Percentiles rank a stretch among this genome's conserved stretches.
phyloP scores from a whole-genome alignment of 768 basidiomycete species.

The Termitomyces sp. region DNA sequence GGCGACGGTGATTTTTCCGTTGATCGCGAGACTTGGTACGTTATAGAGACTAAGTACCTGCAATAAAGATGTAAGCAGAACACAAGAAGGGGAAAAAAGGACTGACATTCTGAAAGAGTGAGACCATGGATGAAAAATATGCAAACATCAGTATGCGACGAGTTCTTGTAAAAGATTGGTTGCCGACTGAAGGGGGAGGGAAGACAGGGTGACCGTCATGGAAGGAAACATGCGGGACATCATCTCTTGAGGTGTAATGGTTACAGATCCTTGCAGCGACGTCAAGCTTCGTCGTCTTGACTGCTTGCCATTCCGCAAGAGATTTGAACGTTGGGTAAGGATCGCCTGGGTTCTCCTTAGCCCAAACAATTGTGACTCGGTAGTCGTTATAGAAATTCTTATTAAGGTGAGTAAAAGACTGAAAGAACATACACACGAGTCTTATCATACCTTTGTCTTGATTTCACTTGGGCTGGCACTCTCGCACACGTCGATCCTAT shows the following conservation, averaged over 20 bases:
- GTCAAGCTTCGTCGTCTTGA: conserved; percentile 10
- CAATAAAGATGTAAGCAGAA: no score
- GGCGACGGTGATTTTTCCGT: conserved; percentile 7
- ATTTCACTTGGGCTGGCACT: no score
- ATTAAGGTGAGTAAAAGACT: no score
- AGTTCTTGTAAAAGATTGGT: no score
- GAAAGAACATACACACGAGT: no score
- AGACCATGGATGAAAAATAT: background rate
- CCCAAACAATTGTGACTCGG: background rate
- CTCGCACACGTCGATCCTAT: no score
- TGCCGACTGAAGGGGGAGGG: no score
- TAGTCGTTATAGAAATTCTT: background rate
- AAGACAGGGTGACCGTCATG: conserved; percentile 2
- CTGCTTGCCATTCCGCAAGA: background rate
- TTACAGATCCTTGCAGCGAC: background rate
- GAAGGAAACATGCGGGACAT: conserved; percentile 5
- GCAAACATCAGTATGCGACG: background rate
- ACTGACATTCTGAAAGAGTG: background rate
- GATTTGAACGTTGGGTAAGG: background rate
- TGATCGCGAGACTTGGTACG: conserved; percentile 5
- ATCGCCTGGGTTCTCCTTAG: background rate
- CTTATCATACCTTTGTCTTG: no score
- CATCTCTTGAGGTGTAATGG: background rate
- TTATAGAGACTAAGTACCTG: conserved; percentile 7
- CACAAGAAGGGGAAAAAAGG: no score